phyloP scores from a whole-genome alignment of 1,284 basidiomycete species.

The Trichosporon ovoides region DNA sequence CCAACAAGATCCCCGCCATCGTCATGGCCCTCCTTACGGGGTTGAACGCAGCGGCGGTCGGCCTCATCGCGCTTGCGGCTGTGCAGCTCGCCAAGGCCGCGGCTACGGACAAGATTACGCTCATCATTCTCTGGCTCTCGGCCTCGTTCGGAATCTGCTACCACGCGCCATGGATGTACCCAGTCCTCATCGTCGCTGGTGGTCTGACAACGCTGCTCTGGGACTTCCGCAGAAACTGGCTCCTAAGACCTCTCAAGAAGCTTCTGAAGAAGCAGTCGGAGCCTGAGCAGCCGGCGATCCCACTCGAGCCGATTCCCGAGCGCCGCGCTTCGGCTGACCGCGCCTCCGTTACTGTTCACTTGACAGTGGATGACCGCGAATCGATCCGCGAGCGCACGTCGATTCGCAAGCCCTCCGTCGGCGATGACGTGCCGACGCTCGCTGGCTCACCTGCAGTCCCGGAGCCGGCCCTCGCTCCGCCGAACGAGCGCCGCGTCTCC shows the following conservation, averaged over 20 bases:
- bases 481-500: neutral
- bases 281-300: neutral
- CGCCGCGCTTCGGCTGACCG: neutral
- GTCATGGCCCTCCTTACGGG: conserved; percentile 57
- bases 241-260: neutral
- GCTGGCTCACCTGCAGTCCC: neutral
- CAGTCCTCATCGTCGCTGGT: conserved; percentile 43
- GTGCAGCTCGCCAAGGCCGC: conserved; percentile 54
- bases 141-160: conserved; percentile 56
- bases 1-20: conserved; percentile 52
- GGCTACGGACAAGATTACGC: conserved; percentile 53
- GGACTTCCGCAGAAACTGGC: conserved; percentile 32
- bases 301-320: conserved; percentile 1
- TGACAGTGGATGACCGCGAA: neutral
- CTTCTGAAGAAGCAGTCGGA: neutral
- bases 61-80: conserved; percentile 57
- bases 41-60: conserved; percentile 58
- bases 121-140: conserved; percentile 51
- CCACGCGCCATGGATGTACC: conserved; percentile 52
- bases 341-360: too few species aligned
- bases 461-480: neutral
- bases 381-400: neutral
- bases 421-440: neutral
- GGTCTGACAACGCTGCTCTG: conserved; percentile 41
- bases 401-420: neutral